phyloP scores from a whole-genome alignment of 345 rosid species.

The Lumnitzera racemosa region DNA sequence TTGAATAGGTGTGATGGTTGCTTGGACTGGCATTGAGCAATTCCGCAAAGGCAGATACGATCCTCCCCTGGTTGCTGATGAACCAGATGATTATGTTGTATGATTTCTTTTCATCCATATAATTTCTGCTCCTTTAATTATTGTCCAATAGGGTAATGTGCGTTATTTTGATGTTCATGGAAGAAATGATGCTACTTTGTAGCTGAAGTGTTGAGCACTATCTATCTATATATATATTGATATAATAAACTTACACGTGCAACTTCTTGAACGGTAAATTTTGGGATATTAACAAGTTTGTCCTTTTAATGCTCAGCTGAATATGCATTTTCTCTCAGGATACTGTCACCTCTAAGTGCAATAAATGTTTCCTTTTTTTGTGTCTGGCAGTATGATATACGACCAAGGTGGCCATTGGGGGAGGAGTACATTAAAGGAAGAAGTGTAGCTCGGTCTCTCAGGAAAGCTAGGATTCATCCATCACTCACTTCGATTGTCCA shows the following conservation, averaged over 20 bases:
- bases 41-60: constrained; percentile 80
- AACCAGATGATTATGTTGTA: constrained; percentile 50
- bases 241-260: no score
- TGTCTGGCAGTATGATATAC: constrained; percentile 61
- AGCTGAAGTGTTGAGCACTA: no score
- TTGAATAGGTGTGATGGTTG: constrained; percentile 81
- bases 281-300: no score
- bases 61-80: constrained; percentile 78
- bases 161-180: background rate
- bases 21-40: constrained; percentile 98
- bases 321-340: background rate
- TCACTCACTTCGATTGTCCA: constrained; percentile 80
- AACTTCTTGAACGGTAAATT: no score
- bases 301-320: background rate
- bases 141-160: background rate
- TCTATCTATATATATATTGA: no score
- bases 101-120: constrained; percentile 32
- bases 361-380: constrained; percentile 3
- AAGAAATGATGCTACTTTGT: background rate
- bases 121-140: background rate
- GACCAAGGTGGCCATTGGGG: constrained; percentile 95
- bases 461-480: constrained; percentile 70
- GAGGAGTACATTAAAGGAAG: constrained; percentile 78
- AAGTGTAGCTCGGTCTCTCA: constrained; percentile 74
- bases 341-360: no score